Evolutionary conservation across 139 green algal species (phyloP).

Genomic region (Pleodorina starrii): DNA sequence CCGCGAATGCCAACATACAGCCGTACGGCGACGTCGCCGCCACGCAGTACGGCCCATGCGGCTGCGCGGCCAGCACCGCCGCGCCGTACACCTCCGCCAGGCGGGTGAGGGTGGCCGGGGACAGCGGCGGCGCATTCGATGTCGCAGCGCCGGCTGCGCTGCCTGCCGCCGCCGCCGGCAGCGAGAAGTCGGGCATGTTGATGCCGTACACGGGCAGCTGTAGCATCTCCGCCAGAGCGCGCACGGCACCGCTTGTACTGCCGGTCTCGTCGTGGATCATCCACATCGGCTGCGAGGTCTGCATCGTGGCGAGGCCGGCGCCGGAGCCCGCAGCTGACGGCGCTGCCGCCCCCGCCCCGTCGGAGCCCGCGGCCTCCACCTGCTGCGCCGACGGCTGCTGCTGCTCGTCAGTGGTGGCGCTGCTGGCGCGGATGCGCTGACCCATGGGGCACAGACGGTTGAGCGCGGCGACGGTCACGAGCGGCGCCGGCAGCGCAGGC

Average conservation of each 20-base stretch:
- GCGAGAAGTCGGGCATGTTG: slow-evolving; percentile 13
- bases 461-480: slow-evolving; percentile 14
- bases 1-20: slow-evolving; percentile 66
- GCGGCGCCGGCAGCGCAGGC: neutral
- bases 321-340: neutral
- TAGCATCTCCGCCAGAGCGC: slow-evolving; percentile 45
- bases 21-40: slow-evolving; percentile 65
- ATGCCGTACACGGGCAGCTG: slow-evolving; percentile 63
- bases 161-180: neutral
- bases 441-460: slow-evolving; percentile 44
- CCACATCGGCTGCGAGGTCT: slow-evolving; percentile 77
- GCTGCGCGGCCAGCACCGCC: slow-evolving; percentile 65
- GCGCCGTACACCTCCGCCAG: slow-evolving; percentile 54
- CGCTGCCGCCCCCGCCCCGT: too few species aligned
- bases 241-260: neutral
- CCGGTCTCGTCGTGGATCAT: slow-evolving; percentile 78
- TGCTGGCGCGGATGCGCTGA: neutral
- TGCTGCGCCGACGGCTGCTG: neutral
- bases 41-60: slow-evolving; percentile 74
- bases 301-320: slow-evolving; percentile 30
- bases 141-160: neutral
- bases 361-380: neutral
- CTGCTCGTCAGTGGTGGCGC: neutral
- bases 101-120: slow-evolving; percentile 55
- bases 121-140: slow-evolving; percentile 37